phyloP scores from a whole-genome alignment of 306 rosid species.

The Datisca glomerata region DNA sequence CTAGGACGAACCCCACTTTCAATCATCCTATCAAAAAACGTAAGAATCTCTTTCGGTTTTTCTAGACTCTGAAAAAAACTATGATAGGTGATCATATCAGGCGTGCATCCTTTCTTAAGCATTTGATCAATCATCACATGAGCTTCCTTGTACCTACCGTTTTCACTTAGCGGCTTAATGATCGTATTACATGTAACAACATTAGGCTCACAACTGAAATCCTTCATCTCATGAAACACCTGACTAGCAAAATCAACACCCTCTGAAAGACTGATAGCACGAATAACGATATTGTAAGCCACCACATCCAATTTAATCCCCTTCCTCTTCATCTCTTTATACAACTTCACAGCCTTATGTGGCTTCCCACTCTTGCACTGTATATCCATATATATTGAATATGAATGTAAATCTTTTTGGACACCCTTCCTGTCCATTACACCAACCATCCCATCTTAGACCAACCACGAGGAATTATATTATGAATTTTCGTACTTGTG shows the following conservation, averaged over 20 bases:
- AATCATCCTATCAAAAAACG: slow-evolving; percentile 60
- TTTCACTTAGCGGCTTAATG: slow-evolving; percentile 59
- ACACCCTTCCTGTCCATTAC: slow-evolving; percentile 75
- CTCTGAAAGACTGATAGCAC: slow-evolving; percentile 59
- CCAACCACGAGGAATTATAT: slow-evolving; percentile 82
- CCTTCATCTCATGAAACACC: slow-evolving; percentile 66
- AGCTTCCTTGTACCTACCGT: slow-evolving; percentile 57
- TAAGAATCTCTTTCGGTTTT: slow-evolving; percentile 56
- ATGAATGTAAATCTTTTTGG: slow-evolving; percentile 56
- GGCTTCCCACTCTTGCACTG: slow-evolving; percentile 79
- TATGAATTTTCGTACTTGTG: slow-evolving; percentile 38
- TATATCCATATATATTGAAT: slow-evolving; percentile 81
- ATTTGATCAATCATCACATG: slow-evolving; percentile 33
- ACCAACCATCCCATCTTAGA: slow-evolving; percentile 70
- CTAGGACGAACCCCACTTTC: slow-evolving; percentile 52
- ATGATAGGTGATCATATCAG: slow-evolving; percentile 54
- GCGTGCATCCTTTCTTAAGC: slow-evolving; percentile 37
- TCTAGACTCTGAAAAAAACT: slow-evolving; percentile 46
- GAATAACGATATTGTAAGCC: slow-evolving; percentile 58
- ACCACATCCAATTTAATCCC: slow-evolving; percentile 66
- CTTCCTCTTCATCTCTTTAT: slow-evolving; percentile 50
- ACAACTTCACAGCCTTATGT: slow-evolving; percentile 76
- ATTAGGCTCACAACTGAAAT: slow-evolving; percentile 49
- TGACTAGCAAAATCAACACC: slow-evolving; percentile 62
- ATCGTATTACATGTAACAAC: slow-evolving; percentile 60